phyloP scores from a whole-genome alignment of 192 early-diverging fungal genomes.

The Podila epicladia region DNA sequence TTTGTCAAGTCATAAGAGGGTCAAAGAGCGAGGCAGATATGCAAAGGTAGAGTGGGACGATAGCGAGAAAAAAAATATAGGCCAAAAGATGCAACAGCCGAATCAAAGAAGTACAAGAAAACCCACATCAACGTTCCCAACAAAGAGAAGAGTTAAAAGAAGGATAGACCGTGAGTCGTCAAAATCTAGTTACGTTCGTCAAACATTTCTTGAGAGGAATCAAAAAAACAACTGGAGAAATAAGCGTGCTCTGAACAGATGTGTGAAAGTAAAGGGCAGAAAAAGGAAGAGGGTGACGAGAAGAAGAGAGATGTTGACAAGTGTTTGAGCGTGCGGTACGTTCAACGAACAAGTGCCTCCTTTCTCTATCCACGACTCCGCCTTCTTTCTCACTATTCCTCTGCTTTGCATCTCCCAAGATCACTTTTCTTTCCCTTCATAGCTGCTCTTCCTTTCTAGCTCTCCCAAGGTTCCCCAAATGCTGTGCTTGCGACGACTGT shows the following conservation, averaged over 20 bases:
- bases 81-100: conserved; percentile 14
- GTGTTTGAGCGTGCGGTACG: no score
- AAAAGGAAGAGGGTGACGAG: conserved; percentile 2
- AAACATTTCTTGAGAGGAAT: conserved; percentile 52
- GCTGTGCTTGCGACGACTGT: conserved; percentile 52
- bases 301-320: background rate
- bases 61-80: conserved; percentile 13
- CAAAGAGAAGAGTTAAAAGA: conserved; percentile 8
- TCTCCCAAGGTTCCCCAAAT: conserved; percentile 45
- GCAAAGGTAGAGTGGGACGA: conserved; percentile 30
- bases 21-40: conserved; percentile 12
- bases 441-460: conserved; percentile 50
- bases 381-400: conserved; percentile 6
- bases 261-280: conserved; percentile 4
- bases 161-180: conserved; percentile 51
- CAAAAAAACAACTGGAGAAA: conserved; percentile 53
- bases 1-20: conserved; percentile 11
- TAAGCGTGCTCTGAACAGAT: no score
- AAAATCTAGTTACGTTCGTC: conserved; percentile 49
- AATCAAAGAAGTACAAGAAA: conserved; percentile 1
- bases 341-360: no score
- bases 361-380: conserved; percentile 4
- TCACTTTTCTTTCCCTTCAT: conserved; percentile 34
- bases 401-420: background rate
- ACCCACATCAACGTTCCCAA: conserved; percentile 8